A percentile compares a stretch with the other conserved stretches of the same genome.
These are phyloP conservation scores for Leccinum olivaceopallidum DNA, from an alignment of 768 basidiomycete genomes.

Conservation along the genomic window DNA sequence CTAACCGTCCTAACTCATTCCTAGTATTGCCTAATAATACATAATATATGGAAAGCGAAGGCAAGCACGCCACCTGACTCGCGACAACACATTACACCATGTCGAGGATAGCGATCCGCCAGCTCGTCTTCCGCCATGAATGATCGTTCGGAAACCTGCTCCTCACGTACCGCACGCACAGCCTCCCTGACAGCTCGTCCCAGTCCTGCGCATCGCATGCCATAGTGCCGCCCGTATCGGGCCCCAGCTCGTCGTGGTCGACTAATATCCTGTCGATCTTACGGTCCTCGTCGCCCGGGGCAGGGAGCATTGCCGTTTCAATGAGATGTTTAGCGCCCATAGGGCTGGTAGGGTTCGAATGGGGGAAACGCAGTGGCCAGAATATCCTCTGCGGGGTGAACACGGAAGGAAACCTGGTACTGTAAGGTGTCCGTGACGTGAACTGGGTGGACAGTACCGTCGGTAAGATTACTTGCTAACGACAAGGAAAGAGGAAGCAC, in stretches of 20 bases:
- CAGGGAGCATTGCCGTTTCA: slow-evolving; percentile 24
- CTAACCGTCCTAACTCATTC: not conserved
- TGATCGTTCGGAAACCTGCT: slow-evolving; percentile 25
- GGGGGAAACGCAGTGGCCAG: slow-evolving; percentile 25
- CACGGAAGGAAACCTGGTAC: slow-evolving; percentile 20
- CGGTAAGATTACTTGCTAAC: not conserved
- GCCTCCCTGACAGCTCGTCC: slow-evolving; percentile 32
- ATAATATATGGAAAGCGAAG: not conserved
- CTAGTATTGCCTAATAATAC: not conserved
- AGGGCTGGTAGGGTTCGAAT: not conserved
- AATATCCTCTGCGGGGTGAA: slow-evolving; percentile 32
- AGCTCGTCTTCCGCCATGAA: slow-evolving; percentile 25
- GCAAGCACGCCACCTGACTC: not conserved
- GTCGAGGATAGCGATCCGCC: slow-evolving; percentile 25
- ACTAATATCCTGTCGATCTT: slow-evolving; percentile 23
- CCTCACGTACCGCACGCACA: slow-evolving; percentile 27
- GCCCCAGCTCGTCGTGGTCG: slow-evolving; percentile 23
- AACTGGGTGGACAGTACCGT: slow-evolving; percentile 17
- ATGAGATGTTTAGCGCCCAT: slow-evolving; percentile 21
- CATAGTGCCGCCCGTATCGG: slow-evolving; percentile 6
- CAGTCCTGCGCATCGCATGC: slow-evolving; percentile 32
- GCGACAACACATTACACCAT: slow-evolving; percentile 20
- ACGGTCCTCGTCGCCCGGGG: slow-evolving; percentile 13
- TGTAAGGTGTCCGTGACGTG: slow-evolving; percentile 15
- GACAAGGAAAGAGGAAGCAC: not conserved